Evolutionary conservation across 108 stramenopile genomes (phyloP).

Genomic region (Schizochytrium sp.): DNA sequence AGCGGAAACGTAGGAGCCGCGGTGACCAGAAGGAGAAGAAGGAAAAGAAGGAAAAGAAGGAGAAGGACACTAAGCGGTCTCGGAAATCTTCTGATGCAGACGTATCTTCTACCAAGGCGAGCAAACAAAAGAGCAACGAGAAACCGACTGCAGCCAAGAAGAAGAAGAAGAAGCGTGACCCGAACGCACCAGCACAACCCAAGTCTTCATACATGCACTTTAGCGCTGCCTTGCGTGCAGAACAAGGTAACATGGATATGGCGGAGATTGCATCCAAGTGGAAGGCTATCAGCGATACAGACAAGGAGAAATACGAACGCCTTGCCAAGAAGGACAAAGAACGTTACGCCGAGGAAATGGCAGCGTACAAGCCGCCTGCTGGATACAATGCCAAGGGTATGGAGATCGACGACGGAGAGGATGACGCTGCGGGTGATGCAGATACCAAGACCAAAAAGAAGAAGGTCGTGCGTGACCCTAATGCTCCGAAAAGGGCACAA

Average conservation of each 20-base stretch:
- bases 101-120: background rate
- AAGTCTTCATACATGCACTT: constrained; percentile 45
- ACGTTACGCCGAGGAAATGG: constrained; percentile 84
- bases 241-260: background rate
- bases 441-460: background rate
- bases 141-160: background rate
- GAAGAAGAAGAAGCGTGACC: constrained; percentile 49
- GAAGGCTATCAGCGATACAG: constrained; percentile 74
- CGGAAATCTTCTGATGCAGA: background rate
- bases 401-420: constrained; percentile 31
- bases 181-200: constrained; percentile 33
- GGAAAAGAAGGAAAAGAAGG: constrained; percentile 36
- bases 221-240: constrained; percentile 56
- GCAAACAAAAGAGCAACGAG: background rate
- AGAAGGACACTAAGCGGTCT: background rate
- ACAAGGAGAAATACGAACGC: constrained; percentile 77
- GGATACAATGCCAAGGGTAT: constrained; percentile 30
- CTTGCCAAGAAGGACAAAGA: constrained; percentile 79
- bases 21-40: background rate
- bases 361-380: constrained; percentile 63
- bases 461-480: background rate
- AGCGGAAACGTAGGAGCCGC: background rate
- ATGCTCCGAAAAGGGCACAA: constrained; percentile 10
- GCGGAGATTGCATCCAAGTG: constrained; percentile 77
- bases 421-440: background rate